Evolutionary conservation across 305 asterid species (phyloP), one percentile per base, ranked within the genome.

Genomic region (Ajuga reptans): DNA sequence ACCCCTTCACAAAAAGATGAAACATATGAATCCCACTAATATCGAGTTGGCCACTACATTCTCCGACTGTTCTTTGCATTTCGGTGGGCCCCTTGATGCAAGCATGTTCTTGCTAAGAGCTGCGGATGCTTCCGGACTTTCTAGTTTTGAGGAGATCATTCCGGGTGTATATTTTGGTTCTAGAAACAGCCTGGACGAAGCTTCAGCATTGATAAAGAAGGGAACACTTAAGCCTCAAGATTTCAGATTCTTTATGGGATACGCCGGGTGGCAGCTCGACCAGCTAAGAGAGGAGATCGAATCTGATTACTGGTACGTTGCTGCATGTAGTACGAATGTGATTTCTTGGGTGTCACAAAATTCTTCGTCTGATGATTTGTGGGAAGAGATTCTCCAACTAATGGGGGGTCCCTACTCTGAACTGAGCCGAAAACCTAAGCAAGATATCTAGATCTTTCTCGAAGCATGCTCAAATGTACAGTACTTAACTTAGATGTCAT

Each of bases 71-170:
- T 78, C 88, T 66, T 76, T 93, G 86, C 87, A 93, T 78, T 90
- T 86, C 51, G 99, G 99, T 12, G 99, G 99, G 3, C 99, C 99
- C 72, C 97, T 93, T 43, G 97, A 89, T 45, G 96, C 96, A 3
- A 90, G 95, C 72, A 90, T 89, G 90, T 89, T 87, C 65, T 54
- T 93, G 76, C 61, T 90, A 66, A 80, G 86, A 78, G 71, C 81
- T 53, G 80, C 52, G 34, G 90, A 81, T n/a, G 61, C 66, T 52
- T 57, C 80, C 5, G 77, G 76, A 24, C 79, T 73, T 53, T 76
- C 80, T 15, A 83, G 95, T 24, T 84, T 90, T 14, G 92, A 87
- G 70, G 92, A 84, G 81, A 92, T 90, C 37, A 77, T 86, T 63
- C 87, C 89, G 0, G 97, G 96, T 4, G 72, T 90, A 1, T 86